phyloP scores from a whole-genome alignment of 2,329 filamentous ascomycete species.

The Sarocladium brachiariae region DNA sequence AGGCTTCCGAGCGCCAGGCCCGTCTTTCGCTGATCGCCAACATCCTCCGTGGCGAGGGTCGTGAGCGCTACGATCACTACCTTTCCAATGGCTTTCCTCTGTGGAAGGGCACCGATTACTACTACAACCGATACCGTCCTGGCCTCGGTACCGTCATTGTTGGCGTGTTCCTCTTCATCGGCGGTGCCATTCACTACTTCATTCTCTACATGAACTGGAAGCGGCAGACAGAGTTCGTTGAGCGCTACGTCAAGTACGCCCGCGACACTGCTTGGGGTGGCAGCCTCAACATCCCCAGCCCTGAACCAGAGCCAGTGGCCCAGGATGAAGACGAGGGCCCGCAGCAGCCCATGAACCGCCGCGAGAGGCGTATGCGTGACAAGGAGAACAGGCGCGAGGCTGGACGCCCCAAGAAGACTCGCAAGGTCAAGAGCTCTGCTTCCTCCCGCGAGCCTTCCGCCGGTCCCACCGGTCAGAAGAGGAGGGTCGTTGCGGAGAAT shows the following conservation, averaged over 20 bases:
- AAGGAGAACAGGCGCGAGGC: slow-evolving; percentile 70
- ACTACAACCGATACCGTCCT: slow-evolving; percentile 89
- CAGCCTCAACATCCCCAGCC: slow-evolving; percentile 63
- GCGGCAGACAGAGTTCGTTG: slow-evolving; percentile 83
- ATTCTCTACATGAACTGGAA: slow-evolving; percentile 81
- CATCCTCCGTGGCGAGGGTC: slow-evolving; percentile 72
- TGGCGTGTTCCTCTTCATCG: slow-evolving; percentile 74
- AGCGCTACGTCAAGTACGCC: slow-evolving; percentile 86
- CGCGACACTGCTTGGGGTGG: slow-evolving; percentile 86
- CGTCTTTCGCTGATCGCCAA: slow-evolving; percentile 78
- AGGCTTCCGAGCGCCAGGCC: slow-evolving; percentile 75
- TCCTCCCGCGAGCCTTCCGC: slow-evolving; percentile 39
- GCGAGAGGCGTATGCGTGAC: slow-evolving; percentile 83
- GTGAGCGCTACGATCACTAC: slow-evolving; percentile 93
- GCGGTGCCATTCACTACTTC: slow-evolving; percentile 81
- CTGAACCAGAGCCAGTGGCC: slow-evolving; percentile 42
- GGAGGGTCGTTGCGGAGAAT: slow-evolving; percentile 86
- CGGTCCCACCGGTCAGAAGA: slow-evolving; percentile 69
- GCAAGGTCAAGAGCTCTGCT: slow-evolving; percentile 25
- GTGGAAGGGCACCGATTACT: slow-evolving; percentile 98
- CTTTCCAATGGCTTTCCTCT: slow-evolving; percentile 84
- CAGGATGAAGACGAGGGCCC: slow-evolving; percentile 42
- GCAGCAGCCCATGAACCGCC: slow-evolving; percentile 65
- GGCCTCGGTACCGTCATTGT: slow-evolving; percentile 78
- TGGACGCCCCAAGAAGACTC: slow-evolving; percentile 42